These are phyloP conservation scores for Suillus occidentalis DNA, from an alignment of 768 basidiomycete genomes.

Conservation along the genomic window DNA sequence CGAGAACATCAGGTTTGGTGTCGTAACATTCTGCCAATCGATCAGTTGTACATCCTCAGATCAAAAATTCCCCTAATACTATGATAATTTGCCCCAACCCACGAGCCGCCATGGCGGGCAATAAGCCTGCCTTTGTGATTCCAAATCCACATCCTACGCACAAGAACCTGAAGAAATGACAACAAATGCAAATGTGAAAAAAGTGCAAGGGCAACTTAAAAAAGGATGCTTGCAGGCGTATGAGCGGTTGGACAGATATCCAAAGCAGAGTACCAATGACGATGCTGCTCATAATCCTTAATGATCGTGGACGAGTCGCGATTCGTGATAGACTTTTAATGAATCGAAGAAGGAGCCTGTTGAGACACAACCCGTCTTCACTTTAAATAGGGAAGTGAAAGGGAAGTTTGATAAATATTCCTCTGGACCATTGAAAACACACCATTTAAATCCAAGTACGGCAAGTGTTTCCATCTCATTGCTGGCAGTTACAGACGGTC, in stretches of 20 bases:
- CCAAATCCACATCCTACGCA: constrained; percentile 55
- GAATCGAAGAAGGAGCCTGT: neutral
- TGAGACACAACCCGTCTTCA: neutral
- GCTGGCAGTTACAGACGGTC: neutral
- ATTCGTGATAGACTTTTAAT: neutral
- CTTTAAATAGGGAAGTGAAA: neutral
- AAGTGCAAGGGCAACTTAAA: constrained; percentile 7
- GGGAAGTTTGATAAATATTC: neutral
- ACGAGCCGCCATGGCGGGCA: constrained; percentile 56
- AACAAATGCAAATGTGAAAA: constrained; percentile 9
- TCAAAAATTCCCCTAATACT: constrained; percentile 30
- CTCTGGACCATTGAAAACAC: neutral
- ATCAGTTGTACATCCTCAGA: constrained; percentile 1
- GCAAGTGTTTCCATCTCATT: neutral
- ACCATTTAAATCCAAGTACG: neutral
- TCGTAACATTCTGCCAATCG: neutral
- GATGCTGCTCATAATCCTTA: constrained; percentile 19
- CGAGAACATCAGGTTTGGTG: constrained; percentile 66
- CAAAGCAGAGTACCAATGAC: constrained; percentile 53
- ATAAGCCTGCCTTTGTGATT: constrained; percentile 59
- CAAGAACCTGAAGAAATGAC: constrained; percentile 43
- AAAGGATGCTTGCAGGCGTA: constrained; percentile 49
- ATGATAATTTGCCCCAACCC: constrained; percentile 62
- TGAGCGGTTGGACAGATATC: constrained; percentile 59
- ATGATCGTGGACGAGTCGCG: neutral